Percentiles rank a stretch among this genome's conserved stretches.
phyloP scores from a whole-genome alignment of 73 alveolate genomes.

The Tetrahymena borealis region DNA sequence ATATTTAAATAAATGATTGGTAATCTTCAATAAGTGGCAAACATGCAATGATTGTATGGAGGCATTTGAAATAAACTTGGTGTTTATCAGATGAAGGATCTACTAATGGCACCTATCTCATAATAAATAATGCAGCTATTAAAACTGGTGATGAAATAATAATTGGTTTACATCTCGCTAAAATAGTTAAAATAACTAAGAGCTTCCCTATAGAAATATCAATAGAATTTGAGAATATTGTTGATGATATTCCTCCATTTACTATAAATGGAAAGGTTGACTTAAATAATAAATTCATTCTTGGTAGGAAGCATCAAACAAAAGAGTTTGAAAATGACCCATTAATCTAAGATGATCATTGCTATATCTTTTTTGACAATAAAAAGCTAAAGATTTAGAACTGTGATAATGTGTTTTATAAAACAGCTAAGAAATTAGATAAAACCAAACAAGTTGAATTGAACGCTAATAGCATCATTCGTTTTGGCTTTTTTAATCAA shows the following conservation, averaged over 20 bases:
- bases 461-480: neutral
- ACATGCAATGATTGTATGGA: neutral
- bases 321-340: neutral
- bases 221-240: neutral
- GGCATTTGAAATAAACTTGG: neutral
- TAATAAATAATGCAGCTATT: neutral
- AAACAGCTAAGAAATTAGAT: neutral
- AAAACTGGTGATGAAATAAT: neutral
- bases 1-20: neutral
- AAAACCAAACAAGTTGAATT: neutral
- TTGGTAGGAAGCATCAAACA: neutral
- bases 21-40: neutral
- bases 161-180: neutral
- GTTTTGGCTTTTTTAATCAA: neutral
- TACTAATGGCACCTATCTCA: neutral
- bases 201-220: neutral
- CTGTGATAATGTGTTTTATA: neutral
- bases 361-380: neutral
- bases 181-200: neutral
- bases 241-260: neutral
- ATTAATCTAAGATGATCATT: neutral
- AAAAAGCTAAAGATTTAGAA: neutral
- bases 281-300: neutral
- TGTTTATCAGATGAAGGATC: neutral
- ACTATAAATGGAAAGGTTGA: neutral